phyloP scores from a whole-genome alignment of 805 yeast species.

The Brettanomyces sp. region DNA sequence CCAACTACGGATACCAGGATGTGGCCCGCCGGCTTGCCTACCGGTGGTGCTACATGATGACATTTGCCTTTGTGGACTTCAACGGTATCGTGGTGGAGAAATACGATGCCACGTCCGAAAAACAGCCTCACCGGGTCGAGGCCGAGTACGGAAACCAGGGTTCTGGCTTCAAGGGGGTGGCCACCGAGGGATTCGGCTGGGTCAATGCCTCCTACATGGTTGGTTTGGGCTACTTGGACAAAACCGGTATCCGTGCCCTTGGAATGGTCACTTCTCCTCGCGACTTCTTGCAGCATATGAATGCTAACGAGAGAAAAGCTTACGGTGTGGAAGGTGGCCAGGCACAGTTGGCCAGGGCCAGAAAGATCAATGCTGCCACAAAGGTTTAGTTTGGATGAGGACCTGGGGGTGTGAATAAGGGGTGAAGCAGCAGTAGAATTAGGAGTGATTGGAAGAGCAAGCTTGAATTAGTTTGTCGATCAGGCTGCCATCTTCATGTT shows the following conservation, averaged over 20 bases:
- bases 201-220: constrained; percentile 79
- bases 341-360: not conserved
- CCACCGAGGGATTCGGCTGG: constrained; percentile 98
- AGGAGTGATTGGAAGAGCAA: too few relatives aligned
- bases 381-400: not conserved
- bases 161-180: constrained; percentile 82
- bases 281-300: constrained; percentile 44
- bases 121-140: constrained; percentile 82
- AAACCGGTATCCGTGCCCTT: constrained; percentile 62
- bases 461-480: too few relatives aligned
- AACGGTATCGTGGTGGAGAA: constrained; percentile 95
- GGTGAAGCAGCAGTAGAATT: too few relatives aligned
- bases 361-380: not conserved
- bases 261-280: constrained; percentile 73
- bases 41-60: constrained; percentile 86
- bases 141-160: constrained; percentile 99
- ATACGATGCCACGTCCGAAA: constrained; percentile 76
- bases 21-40: constrained; percentile 65
- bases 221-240: constrained; percentile 60
- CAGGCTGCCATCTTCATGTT: too few relatives aligned
- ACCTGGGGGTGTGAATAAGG: too few relatives aligned
- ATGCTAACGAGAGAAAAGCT: constrained; percentile 28
- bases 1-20: constrained; percentile 57
- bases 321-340: constrained; percentile 20
- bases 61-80: constrained; percentile 81